Percentiles rank a stretch among this genome's conserved stretches.
Conservation (phyloP, 1,284 basidiomycete species). For the Rhodotorula sp. region DNA sequence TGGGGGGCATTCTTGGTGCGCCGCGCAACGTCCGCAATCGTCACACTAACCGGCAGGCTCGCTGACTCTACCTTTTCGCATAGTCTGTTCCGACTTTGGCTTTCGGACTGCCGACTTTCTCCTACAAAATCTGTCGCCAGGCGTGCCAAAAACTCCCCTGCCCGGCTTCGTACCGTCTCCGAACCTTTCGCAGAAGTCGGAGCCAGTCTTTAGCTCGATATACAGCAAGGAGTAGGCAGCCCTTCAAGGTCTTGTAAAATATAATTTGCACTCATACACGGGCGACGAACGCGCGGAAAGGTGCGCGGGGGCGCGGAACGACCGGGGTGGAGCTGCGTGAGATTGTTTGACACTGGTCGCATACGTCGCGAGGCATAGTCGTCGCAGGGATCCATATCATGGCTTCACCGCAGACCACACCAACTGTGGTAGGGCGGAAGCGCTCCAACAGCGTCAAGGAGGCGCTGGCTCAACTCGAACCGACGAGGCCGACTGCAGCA, state of each 20-base stretch:
- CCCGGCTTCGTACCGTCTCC: conserved; percentile 22
- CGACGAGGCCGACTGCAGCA: background rate
- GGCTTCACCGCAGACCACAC: too few relatives aligned
- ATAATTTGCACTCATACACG: background rate
- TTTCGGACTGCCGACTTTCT: conserved; percentile 36
- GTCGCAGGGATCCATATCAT: too few relatives aligned
- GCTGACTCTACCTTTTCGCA: background rate
- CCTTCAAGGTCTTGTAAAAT: too few relatives aligned
- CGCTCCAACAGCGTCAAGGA: conserved; percentile 33
- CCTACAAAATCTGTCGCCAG: conserved; percentile 6
- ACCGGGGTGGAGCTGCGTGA: too few relatives aligned
- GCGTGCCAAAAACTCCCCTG: conserved; percentile 16
- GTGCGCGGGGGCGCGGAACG: too few relatives aligned
- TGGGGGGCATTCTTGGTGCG: conserved; percentile 49
- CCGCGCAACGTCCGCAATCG: background rate
- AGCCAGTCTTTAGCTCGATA: background rate
- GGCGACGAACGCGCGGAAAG: too few relatives aligned
- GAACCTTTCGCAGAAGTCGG: conserved; percentile 2
- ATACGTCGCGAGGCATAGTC: too few relatives aligned
- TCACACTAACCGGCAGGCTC: background rate
- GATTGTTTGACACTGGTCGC: too few relatives aligned
- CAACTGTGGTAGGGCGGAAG: conserved; percentile 14
- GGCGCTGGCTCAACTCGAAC: conserved; percentile 18
- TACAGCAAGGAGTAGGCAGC: background rate
- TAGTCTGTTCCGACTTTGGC: conserved; percentile 39